Evolutionary conservation across 2,329 filamentous ascomycete species (phyloP).

Genomic region (Xylariaceae sp.): DNA sequence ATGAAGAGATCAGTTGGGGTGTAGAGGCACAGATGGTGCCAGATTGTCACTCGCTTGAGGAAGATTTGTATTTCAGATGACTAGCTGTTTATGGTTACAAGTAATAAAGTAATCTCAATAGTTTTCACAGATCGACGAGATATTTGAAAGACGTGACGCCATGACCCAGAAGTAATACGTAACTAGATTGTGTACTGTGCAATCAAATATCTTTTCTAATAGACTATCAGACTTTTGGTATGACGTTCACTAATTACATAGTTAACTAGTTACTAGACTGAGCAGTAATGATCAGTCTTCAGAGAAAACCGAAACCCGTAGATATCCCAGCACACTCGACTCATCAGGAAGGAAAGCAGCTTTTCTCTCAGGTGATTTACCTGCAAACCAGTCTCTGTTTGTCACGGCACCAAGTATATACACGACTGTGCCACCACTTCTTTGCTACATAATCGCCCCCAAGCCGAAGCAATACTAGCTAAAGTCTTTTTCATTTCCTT

Average conservation of each 20-base stretch:
- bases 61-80: too few species aligned
- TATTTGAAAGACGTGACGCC: too few species aligned
- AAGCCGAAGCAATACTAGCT: neutral
- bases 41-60: neutral
- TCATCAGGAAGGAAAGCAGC: neutral
- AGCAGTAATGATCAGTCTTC: too few species aligned
- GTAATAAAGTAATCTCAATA: slow-evolving; percentile 1
- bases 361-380: neutral
- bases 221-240: too few species aligned
- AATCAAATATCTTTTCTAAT: too few species aligned
- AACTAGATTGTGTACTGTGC: too few species aligned
- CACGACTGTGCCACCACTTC: neutral
- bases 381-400: neutral
- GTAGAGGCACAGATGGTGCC: neutral
- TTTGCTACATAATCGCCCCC: neutral
- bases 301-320: too few species aligned
- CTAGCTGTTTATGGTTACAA: too few species aligned
- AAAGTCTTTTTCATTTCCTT: neutral
- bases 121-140: neutral
- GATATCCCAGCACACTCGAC: too few species aligned
- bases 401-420: neutral
- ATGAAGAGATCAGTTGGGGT: neutral
- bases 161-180: too few species aligned
- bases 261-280: too few species aligned
- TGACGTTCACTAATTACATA: too few species aligned